Base-by-base conservation (phyloP, 148 eudicot species). In the Cornus kousa region DNA sequence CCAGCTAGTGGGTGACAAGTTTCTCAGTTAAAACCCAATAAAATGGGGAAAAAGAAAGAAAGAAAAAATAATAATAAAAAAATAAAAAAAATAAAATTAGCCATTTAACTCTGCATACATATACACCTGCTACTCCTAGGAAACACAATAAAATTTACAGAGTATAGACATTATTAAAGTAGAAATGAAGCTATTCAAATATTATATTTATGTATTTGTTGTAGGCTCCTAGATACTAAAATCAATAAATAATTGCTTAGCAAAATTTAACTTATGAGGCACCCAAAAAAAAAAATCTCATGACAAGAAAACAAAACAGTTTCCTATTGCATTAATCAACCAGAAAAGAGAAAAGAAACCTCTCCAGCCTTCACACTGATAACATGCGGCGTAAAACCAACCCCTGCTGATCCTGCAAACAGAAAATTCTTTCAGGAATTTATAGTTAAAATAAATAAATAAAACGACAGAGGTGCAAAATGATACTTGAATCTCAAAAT, bases 351-450 rank as follows among this genome's bases (percentile, higher is more conserved):
- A 53, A 57, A 75, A 33, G 48, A 35, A 75, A 88, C 90, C 90
- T 88, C 90, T 82, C 90, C 90, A 50, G 90, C 78, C 65, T 82
- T 78, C 77, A 88, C 90, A 16, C 70, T 19, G 73, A 88, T 83
- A 60, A 88, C 69, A 80, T 88, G 90, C 9, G 90, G 90, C 32
- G 87, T 88, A 60, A 88, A 88, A 64, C 87, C 90, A 81, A 83
- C 73, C 22, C 90, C 90, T 46, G 87, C 84, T 53, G 90, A 84
- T 70, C 87, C 90, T 88, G 87, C 82, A 82, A 80, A 62, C 16
- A 82, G 10, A 62, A 74, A 16, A 11, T 24, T 46, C 23, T 40
- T 7, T 67, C 33, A 55, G 62, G 60, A 50, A 73, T 20, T 69
- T 68, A 70, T 48, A 32, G 35, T 11, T 55, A 20, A 19, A 4